Percentiles rank a stretch among this genome's conserved stretches.
These are phyloP conservation scores for Abrus precatorius DNA, from an alignment of 306 rosid genomes.

Conservation along the genomic window DNA sequence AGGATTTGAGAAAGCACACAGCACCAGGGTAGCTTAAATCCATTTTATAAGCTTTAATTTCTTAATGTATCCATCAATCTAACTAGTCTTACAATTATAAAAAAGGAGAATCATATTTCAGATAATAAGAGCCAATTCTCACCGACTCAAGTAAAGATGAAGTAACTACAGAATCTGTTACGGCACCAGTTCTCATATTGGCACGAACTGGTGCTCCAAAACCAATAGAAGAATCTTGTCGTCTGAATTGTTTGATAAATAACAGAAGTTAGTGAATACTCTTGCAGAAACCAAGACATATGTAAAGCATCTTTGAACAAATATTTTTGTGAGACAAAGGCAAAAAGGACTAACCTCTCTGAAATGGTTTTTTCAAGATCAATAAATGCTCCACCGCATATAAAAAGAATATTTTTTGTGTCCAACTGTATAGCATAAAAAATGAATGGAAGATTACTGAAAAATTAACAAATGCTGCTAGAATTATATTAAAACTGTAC, in stretches of 20 bases:
- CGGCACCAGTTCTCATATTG: conserved; percentile 79
- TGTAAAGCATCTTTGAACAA: conserved; percentile 15
- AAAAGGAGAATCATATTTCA: neutral
- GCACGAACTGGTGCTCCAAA: conserved; percentile 98
- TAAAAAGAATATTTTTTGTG: conserved; percentile 93
- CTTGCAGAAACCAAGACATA: conserved; percentile 14
- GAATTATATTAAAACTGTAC: conserved; percentile 25
- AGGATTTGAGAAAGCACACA: conserved; percentile 33
- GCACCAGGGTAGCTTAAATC: conserved; percentile 8
- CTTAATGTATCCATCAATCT: neutral
- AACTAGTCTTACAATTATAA: neutral
- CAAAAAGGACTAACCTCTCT: conserved; percentile 71
- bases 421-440: conserved; percentile 72
- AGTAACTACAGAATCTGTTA: conserved; percentile 73
- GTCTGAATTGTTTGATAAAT: conserved; percentile 65
- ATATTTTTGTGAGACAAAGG: conserved; percentile 19
- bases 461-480: conserved; percentile 19
- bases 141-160: conserved; percentile 92
- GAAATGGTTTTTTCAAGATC: conserved; percentile 98
- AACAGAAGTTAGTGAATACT: conserved; percentile 2
- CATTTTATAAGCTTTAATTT: conserved; percentile 16
- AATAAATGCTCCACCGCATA: conserved; percentile 96
- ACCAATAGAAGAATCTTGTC: conserved; percentile 97
- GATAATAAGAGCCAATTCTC: conserved; percentile 49
- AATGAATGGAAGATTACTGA: conserved; percentile 30